Evolutionary conservation across 345 rosid species (phyloP), one percentile per base, ranked within the genome.

Genomic region (Eucalyptus leucophloia): DNA sequence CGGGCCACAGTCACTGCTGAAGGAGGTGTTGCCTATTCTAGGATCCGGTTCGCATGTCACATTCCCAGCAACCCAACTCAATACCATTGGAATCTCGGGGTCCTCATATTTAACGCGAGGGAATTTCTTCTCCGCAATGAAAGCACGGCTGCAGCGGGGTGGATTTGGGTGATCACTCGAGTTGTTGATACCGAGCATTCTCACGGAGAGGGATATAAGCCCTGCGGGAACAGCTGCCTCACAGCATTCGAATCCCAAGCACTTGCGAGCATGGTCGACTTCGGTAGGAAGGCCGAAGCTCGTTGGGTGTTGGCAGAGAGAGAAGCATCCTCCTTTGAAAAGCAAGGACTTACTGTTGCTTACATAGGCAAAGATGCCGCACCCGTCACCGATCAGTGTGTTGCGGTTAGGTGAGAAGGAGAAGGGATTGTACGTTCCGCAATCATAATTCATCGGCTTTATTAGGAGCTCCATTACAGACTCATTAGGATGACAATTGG

Each of bases 241-340:
- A 19, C 92, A 82, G 87, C 92, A 92, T 11, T 67, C 65, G 49
- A 90, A 60, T 26, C 92, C 92, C 15, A 86, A 37, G 37, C 90
- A 89, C 54, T 32, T 17, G 16, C 47, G 47, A 24, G 45, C 34
- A 23, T 30, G 88, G 32, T 54, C 21, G 3, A 26, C 30, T 5
- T 14, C 11, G 5, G 45, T 8, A 28, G 28, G 6, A 37, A 89
- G 40, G 56, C 58, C 80, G 14, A 28, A 80, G 19, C 32, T 9
- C 1, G 62, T 86, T n/a, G 50, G 12, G 47, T n/a, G 28, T 24
- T 16, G 26, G 60, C 91, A 89, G 49, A 83, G 44, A 47, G 92
- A 87, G 54, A 88, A 26, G 58, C 91, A 92, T 13, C 90, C 91
- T 18, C 44, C 80, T 16, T 56, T 67, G 87, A 62, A 62, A 42